Percentiles rank a stretch among this genome's conserved stretches.
Conservation (phyloP, 2,329 filamentous ascomycete species). For the Colletotrichum sp. region DNA sequence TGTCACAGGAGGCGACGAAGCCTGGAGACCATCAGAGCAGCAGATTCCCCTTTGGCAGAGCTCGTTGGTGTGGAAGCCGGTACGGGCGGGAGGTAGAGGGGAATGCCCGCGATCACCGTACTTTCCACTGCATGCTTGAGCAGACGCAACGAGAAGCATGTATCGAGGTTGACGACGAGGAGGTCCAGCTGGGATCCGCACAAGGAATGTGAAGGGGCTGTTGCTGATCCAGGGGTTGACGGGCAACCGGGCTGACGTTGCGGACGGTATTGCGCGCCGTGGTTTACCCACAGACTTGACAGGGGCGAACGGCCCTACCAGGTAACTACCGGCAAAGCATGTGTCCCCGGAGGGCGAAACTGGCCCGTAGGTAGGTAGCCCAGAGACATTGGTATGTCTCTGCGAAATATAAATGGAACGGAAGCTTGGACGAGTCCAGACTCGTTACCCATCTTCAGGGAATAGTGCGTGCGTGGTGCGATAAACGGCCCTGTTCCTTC, state of each 20-base stretch:
- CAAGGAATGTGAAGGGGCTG: not conserved
- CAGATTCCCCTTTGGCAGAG: not conserved
- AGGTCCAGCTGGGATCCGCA: not conserved
- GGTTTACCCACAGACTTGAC: not conserved
- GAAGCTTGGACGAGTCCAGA: not conserved
- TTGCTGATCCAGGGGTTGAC: not conserved
- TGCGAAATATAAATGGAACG: not conserved
- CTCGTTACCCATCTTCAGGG: not conserved
- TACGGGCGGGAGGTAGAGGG: not conserved
- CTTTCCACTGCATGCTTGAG: conserved; percentile 1
- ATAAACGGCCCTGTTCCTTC: not conserved
- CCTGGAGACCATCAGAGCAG: not conserved
- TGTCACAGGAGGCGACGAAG: not conserved
- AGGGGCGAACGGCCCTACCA: not conserved
- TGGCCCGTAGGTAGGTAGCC: not conserved
- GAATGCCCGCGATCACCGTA: not conserved
- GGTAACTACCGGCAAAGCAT: not conserved
- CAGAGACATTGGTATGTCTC: not conserved
- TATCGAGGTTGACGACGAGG: not conserved
- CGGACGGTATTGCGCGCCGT: not conserved
- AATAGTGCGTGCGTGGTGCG: not conserved
- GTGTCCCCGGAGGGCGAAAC: not conserved
- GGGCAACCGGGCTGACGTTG: not conserved
- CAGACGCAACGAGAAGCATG: not conserved
- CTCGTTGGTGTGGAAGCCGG: not conserved